phyloP scores from a whole-genome alignment of 2,329 filamentous ascomycete genomes.

The Didymella glomerata region DNA sequence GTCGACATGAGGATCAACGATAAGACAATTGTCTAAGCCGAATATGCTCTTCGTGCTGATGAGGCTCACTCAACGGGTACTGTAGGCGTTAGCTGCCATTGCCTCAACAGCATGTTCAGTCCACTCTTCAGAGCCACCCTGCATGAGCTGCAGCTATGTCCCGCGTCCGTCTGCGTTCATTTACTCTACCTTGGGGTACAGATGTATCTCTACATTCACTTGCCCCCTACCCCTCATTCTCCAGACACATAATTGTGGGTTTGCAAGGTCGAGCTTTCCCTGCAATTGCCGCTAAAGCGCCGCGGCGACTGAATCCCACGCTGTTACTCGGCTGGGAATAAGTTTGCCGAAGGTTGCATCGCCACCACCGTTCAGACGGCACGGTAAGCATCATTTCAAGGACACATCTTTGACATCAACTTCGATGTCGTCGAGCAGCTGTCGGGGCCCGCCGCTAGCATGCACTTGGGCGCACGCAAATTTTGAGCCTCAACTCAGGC shows the following conservation, averaged over 20 bases:
- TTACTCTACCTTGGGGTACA: conserved; percentile 15
- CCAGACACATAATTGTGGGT: neutral
- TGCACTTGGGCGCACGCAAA: conserved; percentile 8
- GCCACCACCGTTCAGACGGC: conserved; percentile 1
- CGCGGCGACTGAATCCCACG: conserved; percentile 18
- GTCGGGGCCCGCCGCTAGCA: conserved; percentile 17
- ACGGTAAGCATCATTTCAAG: neutral
- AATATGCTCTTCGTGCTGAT: conserved; percentile 9
- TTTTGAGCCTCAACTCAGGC: conserved; percentile 18
- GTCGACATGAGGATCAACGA: conserved; percentile 13
- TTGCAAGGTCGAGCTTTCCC: neutral
- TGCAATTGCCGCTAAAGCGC: conserved; percentile 12
- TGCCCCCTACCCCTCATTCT: neutral
- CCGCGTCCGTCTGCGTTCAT: conserved; percentile 3
- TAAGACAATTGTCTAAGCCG: conserved; percentile 6
- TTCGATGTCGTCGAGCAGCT: conserved; percentile 6
- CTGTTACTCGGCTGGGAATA: conserved; percentile 2
- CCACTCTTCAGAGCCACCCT: conserved; percentile 13
- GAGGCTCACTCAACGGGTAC: conserved; percentile 18
- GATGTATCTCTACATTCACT: conserved; percentile 4
- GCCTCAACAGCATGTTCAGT: conserved; percentile 15
- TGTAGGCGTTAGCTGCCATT: conserved; percentile 11
- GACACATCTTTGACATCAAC: conserved; percentile 9
- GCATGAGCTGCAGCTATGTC: conserved; percentile 11
- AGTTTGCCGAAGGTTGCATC: conserved; percentile 5